phyloP scores from a whole-genome alignment of 2,329 filamentous ascomycete species.

The Leptosphaerulina australis region DNA sequence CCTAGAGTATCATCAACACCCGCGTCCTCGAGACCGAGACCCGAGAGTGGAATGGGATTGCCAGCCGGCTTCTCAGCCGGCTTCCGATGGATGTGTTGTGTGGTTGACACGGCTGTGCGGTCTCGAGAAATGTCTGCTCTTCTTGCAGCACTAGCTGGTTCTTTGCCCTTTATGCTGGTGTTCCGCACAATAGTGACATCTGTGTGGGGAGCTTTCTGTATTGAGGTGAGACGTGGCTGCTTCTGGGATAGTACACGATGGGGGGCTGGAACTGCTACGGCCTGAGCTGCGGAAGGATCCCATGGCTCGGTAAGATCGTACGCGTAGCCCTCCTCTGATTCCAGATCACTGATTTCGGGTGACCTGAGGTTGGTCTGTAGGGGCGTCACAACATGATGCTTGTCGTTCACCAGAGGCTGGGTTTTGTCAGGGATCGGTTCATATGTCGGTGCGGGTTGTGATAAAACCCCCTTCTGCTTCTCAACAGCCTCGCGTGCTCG shows the following conservation, averaged over 20 bases:
- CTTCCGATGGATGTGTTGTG: conserved; percentile 33
- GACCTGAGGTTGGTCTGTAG: conserved; percentile 28
- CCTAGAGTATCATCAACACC: conserved; percentile 38
- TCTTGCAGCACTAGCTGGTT: conserved; percentile 35
- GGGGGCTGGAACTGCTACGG: conserved; percentile 25
- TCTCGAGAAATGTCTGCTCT: conserved; percentile 42
- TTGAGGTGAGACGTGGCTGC: conserved; percentile 26
- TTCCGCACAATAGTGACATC: conserved; percentile 29
- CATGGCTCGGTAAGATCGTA: conserved; percentile 46
- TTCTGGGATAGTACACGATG: conserved; percentile 32
- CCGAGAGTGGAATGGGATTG: conserved; percentile 26
- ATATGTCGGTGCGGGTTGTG: conserved; percentile 32
- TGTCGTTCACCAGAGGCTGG: conserved; percentile 25
- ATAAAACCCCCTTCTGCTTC: conserved; percentile 39
- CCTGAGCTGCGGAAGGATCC: conserved; percentile 37
- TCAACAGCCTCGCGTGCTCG: conserved; percentile 40
- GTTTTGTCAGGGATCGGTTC: conserved; percentile 19
- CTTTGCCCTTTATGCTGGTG: conserved; percentile 41
- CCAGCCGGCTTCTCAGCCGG: conserved; percentile 20
- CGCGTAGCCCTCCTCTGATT: conserved; percentile 35
- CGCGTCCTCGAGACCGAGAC: conserved; percentile 44
- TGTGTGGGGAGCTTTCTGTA: conserved; percentile 24
- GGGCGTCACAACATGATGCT: conserved; percentile 46
- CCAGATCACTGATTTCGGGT: conserved; percentile 34
- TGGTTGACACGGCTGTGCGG: conserved; percentile 25